Conservation (phyloP, 352 stramenopile genomes). For the Pythium grandisporangium region DNA sequence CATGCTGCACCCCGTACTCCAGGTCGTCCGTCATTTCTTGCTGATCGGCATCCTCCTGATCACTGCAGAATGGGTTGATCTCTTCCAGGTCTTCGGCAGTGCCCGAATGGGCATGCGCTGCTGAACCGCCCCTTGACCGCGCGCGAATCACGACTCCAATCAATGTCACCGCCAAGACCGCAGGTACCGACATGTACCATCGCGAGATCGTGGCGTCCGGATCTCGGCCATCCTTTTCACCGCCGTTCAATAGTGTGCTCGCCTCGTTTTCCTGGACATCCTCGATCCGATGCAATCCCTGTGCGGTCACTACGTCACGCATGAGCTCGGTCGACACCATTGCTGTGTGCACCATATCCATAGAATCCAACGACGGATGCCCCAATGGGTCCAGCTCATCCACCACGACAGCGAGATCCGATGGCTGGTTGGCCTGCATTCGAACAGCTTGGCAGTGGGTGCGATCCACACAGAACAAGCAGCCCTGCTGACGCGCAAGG, state of each 20-base stretch:
- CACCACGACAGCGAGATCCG: no score
- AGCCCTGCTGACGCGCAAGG: conserved; percentile 34
- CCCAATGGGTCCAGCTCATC: not conserved
- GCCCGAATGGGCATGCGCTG: no score
- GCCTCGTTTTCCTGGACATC: conserved; percentile 7
- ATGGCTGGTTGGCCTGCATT: not conserved
- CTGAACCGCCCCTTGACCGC: no score
- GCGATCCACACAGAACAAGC: conserved; percentile 33
- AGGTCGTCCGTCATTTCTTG: no score
- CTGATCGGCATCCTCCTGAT: no score
- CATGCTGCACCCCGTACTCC: conserved; percentile 23
- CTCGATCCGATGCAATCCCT: conserved; percentile 1
- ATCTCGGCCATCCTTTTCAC: conserved; percentile 1
- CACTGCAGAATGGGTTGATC: conserved; percentile 68
- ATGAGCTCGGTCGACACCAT: not conserved
- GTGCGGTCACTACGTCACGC: not conserved
- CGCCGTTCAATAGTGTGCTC: no score
- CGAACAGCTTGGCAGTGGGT: conserved; percentile 11
- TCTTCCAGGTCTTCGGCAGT: conserved; percentile 46
- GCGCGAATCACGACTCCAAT: conserved; percentile 27
- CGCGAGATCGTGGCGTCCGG: conserved; percentile 18
- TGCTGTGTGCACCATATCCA: not conserved
- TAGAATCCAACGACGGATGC: not conserved
- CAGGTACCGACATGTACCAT: conserved; percentile 36
- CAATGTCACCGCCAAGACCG: conserved; percentile 25